Percentiles rank a stretch among this genome's conserved stretches.
Evolutionary conservation across 257 asterid species (phyloP).

Genomic region (Solanum peruvianum): DNA sequence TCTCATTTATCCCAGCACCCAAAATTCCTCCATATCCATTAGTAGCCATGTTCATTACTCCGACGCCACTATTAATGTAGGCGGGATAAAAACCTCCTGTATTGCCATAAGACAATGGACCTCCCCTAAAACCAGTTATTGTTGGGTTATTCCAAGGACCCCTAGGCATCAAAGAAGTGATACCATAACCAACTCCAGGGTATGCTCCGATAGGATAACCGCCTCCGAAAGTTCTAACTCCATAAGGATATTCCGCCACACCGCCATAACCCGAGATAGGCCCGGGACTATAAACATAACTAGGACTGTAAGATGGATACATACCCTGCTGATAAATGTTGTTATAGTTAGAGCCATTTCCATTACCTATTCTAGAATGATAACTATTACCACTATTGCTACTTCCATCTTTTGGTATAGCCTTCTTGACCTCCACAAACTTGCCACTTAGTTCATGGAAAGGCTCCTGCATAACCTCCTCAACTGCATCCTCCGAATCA

Average conservation of each 20-base stretch:
- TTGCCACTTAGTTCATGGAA: conserved; percentile 69
- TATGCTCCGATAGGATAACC: conserved; percentile 49
- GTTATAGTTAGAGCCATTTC: conserved; percentile 26
- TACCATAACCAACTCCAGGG: conserved; percentile 50
- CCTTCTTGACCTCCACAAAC: conserved; percentile 82
- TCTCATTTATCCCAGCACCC: conserved; percentile 22
- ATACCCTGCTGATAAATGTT: conserved; percentile 29
- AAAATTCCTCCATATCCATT: conserved; percentile 35
- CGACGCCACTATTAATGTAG: conserved; percentile 38
- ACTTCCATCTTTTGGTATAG: conserved; percentile 73
- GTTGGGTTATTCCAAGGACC: conserved; percentile 36
- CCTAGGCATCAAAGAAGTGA: conserved; percentile 37
- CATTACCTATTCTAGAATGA: conserved; percentile 34
- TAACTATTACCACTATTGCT: conserved; percentile 19
- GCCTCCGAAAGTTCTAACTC: conserved; percentile 36
- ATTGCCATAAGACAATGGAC: conserved; percentile 34
- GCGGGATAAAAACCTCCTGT: conserved; percentile 39
- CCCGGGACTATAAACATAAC: conserved; percentile 34
- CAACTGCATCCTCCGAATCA: conserved; percentile 76
- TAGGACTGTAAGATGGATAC: conserved; percentile 26
- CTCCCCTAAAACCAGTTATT: conserved; percentile 34
- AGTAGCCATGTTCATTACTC: conserved; percentile 20
- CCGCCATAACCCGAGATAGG: conserved; percentile 34
- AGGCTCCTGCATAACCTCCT: conserved; percentile 64
- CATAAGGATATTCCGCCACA: conserved; percentile 46